Base-by-base conservation (phyloP, 768 basidiomycete species). In the Hortiboletus flavorubellus region DNA sequence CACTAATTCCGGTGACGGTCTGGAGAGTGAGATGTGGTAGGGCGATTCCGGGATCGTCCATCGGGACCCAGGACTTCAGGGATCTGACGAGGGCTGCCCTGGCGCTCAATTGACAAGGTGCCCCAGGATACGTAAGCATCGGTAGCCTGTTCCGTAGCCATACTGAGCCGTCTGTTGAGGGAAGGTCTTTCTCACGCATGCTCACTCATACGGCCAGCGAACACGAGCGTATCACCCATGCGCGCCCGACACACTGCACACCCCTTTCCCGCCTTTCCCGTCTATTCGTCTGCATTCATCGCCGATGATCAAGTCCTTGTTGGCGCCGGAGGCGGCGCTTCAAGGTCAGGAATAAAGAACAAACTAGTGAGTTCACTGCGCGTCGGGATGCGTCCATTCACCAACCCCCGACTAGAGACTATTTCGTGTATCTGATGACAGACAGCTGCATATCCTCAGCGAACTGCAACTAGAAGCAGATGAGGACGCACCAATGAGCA, bases 401-500 rank as follows among this genome's bases (percentile, higher is more conserved):
- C 58, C 55, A 39, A 54, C 39, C 29, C 35, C 43, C 41, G 31
- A 47, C 16, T 62, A 93, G 92, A 80, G 85, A 63, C 71, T 93
- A 23, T 93, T 90, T 68, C 74, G 78, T 45, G 75, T 92, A 51
- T 75, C 74, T 15, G 68, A 78, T 15, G 75, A 81, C 40, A 78
- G 81, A 55, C 71, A 75, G 16, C 68, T 93, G 11, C 73, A 82
- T 33, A 72, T 84, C 1, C 67, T 86, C 26, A 71, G 81, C 61
- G 93, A 97, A 68, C 76, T 85, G 46, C 84, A 91, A 63, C 79
- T 99, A 12, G 86, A 82, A 51, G 80, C 71, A 31, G 88, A 85
- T 35, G 95, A 95, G 68, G 97, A 98, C 72, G 90, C 89, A 5
- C 95, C 97, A n/a, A 98, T 94, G 92, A 96, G 93, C 68, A 86